These are phyloP conservation scores for Chaetomidium leptoderma DNA, from an alignment of 495 filamentous ascomycete species.

Conservation along the genomic window DNA sequence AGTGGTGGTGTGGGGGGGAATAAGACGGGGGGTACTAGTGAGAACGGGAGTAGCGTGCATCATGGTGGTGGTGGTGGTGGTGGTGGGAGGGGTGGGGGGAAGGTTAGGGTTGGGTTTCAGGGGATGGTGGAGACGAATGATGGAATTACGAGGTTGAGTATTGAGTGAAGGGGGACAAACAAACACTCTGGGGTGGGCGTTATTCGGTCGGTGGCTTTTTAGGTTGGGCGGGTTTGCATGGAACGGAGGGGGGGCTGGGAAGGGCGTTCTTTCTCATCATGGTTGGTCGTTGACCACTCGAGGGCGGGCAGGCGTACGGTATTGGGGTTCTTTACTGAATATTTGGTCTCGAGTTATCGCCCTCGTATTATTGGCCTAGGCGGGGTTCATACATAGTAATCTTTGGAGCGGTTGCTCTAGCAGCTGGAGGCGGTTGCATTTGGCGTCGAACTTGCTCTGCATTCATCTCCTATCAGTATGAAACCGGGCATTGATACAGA, in stretches of 20 bases:
- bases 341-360: background rate
- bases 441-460: background rate
- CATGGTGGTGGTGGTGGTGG: background rate
- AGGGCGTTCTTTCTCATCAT: background rate
- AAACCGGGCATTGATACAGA: too few species aligned
- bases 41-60: slow-evolving; percentile 6
- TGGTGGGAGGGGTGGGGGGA: background rate
- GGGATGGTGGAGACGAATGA: slow-evolving; percentile 96
- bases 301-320: too few species aligned
- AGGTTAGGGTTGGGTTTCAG: slow-evolving; percentile 71
- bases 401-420: background rate
- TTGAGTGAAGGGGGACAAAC: slow-evolving; percentile 21
- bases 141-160: slow-evolving; percentile 93
- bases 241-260: background rate
- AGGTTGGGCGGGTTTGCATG: background rate
- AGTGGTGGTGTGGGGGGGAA: slow-evolving; percentile 29
- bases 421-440: background rate
- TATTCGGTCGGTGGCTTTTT: background rate
- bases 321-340: too few species aligned
- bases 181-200: background rate
- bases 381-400: background rate
- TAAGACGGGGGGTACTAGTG: slow-evolving; percentile 16
- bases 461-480: too few species aligned
- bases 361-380: background rate
- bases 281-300: too few species aligned